phyloP scores from a whole-genome alignment of 305 asterid genomes.

The Fraxinus floribunda region DNA sequence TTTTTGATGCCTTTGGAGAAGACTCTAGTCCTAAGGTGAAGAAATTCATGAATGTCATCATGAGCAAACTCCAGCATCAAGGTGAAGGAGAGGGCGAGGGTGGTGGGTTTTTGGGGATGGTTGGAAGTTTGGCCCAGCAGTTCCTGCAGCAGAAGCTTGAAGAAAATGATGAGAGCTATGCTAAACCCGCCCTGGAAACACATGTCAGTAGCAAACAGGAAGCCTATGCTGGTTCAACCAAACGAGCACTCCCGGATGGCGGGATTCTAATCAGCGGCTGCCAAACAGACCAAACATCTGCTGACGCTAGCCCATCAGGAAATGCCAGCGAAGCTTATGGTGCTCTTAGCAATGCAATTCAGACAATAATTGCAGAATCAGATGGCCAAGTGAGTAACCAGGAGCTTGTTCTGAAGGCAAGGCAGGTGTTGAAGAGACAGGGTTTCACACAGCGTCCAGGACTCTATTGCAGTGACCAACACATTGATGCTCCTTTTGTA shows the following conservation, averaged over 20 bases:
- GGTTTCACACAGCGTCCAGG: slow-evolving; percentile 88
- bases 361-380: slow-evolving; percentile 62
- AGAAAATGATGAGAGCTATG: slow-evolving; percentile 63
- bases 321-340: slow-evolving; percentile 66
- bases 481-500: slow-evolving; percentile 71
- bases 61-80: slow-evolving; percentile 52
- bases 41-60: slow-evolving; percentile 85
- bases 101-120: slow-evolving; percentile 71
- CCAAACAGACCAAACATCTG: slow-evolving; percentile 86
- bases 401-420: slow-evolving; percentile 69
- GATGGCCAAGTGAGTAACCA: slow-evolving; percentile 62
- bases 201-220: slow-evolving; percentile 63
- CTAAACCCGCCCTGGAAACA: slow-evolving; percentile 70
- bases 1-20: slow-evolving; percentile 79
- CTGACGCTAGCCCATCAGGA: slow-evolving; percentile 74
- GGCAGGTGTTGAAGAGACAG: slow-evolving; percentile 67
- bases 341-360: slow-evolving; percentile 89
- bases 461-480: slow-evolving; percentile 75
- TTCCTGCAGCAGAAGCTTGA: slow-evolving; percentile 77
- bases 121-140: slow-evolving; percentile 76
- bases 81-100: slow-evolving; percentile 39
- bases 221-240: slow-evolving; percentile 68
- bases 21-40: slow-evolving; percentile 95
- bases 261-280: slow-evolving; percentile 91
- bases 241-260: slow-evolving; percentile 52